These are phyloP conservation scores for grape (Vitis vinifera) DNA, from an alignment of 164 flowering plant genomes.

Conservation along the genomic window ASM3070453v1 NC_081815.1:2684501-2685000, in stretches of 20 bases:
- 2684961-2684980: conserved; percentile 87
- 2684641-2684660: not conserved
- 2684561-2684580: too few relatives aligned
- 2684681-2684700: not conserved
- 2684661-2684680: not conserved
- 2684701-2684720: not conserved
- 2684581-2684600: not conserved
- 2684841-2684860: conserved; percentile 82
- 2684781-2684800: too few relatives aligned
- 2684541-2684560: too few relatives aligned
- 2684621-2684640: not conserved
- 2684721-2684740: not conserved
- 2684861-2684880: conserved; percentile 78
- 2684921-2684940: conserved; percentile 67
- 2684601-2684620: not conserved
- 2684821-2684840: not conserved
- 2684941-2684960: conserved; percentile 92
- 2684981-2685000: conserved; percentile 95
- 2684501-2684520: too few relatives aligned
- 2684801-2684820: too few relatives aligned
- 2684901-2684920: conserved; percentile 74
- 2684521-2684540: too few relatives aligned
- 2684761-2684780: not conserved
- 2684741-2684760: not conserved
- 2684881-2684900: conserved; percentile 59